A percentile compares a stretch with the other conserved stretches of the same genome.
Evolutionary conservation across 192 early-diverging fungal species (phyloP).

Genomic region (Spizellomyces sp.): DNA sequence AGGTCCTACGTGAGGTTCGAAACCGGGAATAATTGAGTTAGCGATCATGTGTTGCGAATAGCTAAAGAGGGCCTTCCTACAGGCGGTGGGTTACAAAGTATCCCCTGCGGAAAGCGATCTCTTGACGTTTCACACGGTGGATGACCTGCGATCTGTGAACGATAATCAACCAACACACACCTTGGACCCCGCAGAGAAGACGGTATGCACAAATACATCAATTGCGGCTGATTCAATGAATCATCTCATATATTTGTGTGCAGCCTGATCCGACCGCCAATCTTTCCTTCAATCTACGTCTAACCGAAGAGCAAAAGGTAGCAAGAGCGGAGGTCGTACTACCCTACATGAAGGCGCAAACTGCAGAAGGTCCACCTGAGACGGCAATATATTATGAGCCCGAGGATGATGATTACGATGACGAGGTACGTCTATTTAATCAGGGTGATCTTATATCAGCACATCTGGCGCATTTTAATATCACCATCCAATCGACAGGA

Average conservation of each 20-base stretch:
- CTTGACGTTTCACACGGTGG: slow-evolving; percentile 8
- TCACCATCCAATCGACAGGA: slow-evolving; percentile 41
- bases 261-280: slow-evolving; percentile 70
- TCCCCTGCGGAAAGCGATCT: neutral
- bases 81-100: neutral
- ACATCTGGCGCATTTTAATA: neutral
- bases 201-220: too few species aligned
- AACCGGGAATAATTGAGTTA: neutral
- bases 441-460: neutral
- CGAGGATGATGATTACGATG: slow-evolving; percentile 89
- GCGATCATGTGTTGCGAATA: neutral
- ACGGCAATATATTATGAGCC: slow-evolving; percentile 76
- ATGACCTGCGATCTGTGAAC: neutral
- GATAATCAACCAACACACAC: too few species aligned
- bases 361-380: neutral
- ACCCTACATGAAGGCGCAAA: slow-evolving; percentile 76
- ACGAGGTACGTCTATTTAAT: slow-evolving; percentile 49
- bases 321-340: slow-evolving; percentile 75
- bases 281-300: slow-evolving; percentile 79
- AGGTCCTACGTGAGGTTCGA: slow-evolving; percentile 39
- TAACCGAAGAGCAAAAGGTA: slow-evolving; percentile 81
- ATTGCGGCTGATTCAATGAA: too few species aligned
- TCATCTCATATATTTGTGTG: neutral
- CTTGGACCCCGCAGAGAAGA: too few species aligned
- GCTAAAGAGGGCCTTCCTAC: neutral